phyloP scores from a whole-genome alignment of 75 land plant genomes.

The Pinus tabuliformis region DNA sequence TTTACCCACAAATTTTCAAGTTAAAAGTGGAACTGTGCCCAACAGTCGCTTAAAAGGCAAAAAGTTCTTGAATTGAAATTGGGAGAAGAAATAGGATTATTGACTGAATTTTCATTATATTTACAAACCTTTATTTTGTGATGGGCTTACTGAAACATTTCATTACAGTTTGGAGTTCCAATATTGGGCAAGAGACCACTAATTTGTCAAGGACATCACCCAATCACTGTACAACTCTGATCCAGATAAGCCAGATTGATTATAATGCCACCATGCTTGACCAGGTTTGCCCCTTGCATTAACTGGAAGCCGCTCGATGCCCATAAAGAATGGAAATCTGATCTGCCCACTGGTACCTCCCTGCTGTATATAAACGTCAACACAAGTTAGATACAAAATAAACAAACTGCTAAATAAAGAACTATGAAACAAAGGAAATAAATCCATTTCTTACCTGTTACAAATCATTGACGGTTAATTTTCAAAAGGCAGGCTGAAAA shows the following conservation, averaged over 20 bases:
- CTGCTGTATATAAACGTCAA: neutral
- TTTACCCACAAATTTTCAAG: no score
- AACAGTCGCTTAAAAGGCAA: no score
- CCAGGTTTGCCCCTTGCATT: neutral
- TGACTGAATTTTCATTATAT: no score
- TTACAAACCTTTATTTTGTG: neutral
- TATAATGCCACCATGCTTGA: conserved; percentile 4
- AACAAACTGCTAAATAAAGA: neutral
- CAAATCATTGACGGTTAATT: neutral
- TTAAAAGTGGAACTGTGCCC: no score
- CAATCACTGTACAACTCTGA: conserved; percentile 6
- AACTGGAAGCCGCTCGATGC: neutral
- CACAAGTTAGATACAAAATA: neutral
- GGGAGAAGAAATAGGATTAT: no score
- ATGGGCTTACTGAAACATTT: neutral
- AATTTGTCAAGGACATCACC: neutral
- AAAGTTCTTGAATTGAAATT: no score
- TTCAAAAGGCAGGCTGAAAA: neutral
- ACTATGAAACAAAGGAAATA: neutral
- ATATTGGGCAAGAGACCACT: conserved; percentile 2
- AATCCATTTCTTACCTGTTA: neutral
- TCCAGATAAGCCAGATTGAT: neutral
- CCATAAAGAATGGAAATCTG: conserved; percentile 7
- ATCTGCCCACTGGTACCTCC: conserved; percentile 1
- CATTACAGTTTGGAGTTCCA: conserved; percentile 5